Percentiles rank a stretch among this genome's conserved stretches.
These are phyloP conservation scores for Zalaria sp. DNA, from an alignment of 2,329 filamentous ascomycete species.

Conservation along the genomic window DNA sequence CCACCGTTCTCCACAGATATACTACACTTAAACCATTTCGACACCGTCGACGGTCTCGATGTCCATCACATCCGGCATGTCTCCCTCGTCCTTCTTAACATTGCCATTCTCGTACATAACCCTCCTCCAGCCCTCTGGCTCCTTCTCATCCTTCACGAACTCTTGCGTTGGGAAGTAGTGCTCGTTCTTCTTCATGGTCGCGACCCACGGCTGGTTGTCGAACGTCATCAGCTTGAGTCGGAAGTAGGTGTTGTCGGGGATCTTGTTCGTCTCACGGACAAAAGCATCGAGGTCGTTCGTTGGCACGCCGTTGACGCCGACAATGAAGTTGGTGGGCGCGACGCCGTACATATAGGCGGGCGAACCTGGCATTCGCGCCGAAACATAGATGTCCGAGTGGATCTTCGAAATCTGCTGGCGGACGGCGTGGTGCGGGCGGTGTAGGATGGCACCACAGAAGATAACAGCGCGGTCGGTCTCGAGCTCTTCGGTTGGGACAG, in stretches of 20 bases:
- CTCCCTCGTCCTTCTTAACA: slow-evolving; percentile 18
- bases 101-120: slow-evolving; percentile 39
- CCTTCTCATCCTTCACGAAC: slow-evolving; percentile 42
- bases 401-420: slow-evolving; percentile 94
- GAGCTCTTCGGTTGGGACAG: slow-evolving; percentile 75
- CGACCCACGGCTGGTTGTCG: slow-evolving; percentile 97
- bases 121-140: slow-evolving; percentile 42
- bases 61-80: slow-evolving; percentile 7
- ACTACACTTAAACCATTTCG: neutral
- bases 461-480: slow-evolving; percentile 86
- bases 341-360: slow-evolving; percentile 83
- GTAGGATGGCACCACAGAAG: slow-evolving; percentile 89
- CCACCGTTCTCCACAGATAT: no score
- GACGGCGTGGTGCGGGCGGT: slow-evolving; percentile 89
- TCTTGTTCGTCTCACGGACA: slow-evolving; percentile 66
- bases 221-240: slow-evolving; percentile 94
- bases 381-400: slow-evolving; percentile 93
- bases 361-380: slow-evolving; percentile 67
- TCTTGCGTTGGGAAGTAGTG: slow-evolving; percentile 71
- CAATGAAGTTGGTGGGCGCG: slow-evolving; percentile 93
- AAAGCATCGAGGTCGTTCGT: slow-evolving; percentile 76
- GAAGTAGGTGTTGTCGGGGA: slow-evolving; percentile 97
- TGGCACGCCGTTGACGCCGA: slow-evolving; percentile 78
- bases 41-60: neutral
- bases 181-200: slow-evolving; percentile 99